Evolutionary conservation across 257 asterid species (phyloP), one percentile per base, ranked within the genome.

Genomic region (Ehretia macrophylla): DNA sequence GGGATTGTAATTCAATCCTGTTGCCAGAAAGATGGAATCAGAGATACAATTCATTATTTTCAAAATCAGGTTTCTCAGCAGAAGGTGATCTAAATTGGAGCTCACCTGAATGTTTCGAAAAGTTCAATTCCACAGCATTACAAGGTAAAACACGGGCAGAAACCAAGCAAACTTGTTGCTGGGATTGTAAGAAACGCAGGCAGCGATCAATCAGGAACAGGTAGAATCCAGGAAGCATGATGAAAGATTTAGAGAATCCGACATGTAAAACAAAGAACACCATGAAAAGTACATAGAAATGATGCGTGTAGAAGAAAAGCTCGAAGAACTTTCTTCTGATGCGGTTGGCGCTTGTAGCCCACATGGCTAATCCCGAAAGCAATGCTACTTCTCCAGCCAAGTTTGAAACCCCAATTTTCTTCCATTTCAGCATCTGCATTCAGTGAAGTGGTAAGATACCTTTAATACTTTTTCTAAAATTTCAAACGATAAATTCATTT

Each of bases 181-280:
- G 75, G 0, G 91, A 83, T 56, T 86, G 92, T 11, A 86, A 62
- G 82, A 83, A 79, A 32, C 89, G 51, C 22, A 83, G 49, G 64
- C 75, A 74, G 6, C 85, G 78, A 55, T 86, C 95, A 21, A 83
- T 66, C 5, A 83, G 56, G 78, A 86, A 83, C 72, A 86, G 87
- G 57, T 75, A 81, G 60, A 83, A 64, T 12, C 89, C 95, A 18
- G 92, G 89, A 63, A 79, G 95, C 38, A 81, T 79, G 78, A 81
- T 67, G 80, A 84, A 83, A 4, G 77, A 68, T 37, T 81, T 81
- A 47, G 72, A 79, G 50, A 79, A 80, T 17, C 92, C 95, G 27
- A 86, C 92, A 56, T 86, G 95, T 17, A 86, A 62, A 60, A 86
- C 62, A 70, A 73, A 86, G 76, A 86, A 77, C 71, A 84, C 52